Evolutionary conservation across 768 basidiomycete genomes (phyloP), one percentile per base, ranked within the genome.

Genomic region (Strobilomyces echinocephalus): DNA sequence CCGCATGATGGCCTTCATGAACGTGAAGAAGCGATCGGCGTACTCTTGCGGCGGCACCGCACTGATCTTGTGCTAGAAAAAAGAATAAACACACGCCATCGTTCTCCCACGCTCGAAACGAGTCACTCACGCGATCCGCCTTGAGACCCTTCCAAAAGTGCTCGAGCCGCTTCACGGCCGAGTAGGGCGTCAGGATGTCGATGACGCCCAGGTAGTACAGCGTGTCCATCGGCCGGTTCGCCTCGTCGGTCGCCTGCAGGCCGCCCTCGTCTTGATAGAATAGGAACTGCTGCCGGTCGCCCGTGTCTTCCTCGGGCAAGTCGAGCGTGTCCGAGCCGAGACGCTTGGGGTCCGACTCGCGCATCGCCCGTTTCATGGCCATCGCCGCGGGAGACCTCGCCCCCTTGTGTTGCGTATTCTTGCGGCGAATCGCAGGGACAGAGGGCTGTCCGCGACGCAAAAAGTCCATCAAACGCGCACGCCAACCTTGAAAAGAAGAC

Each of bases 181-280:
- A 81, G 68, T 91, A 99, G 2, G 95, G 95, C 24, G 97, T 98
- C 55, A 95, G 73, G 59, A 97, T 98, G 70, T 99, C 97, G 64
- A 99, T 99, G 50, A 99, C 81, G 21, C 97, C 95, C 9, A 97
- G 76, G 69, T 97, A 97, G 69, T 95, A 97, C 51, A 97, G 87
- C 44, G 82, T 82, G 58, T 87, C 85, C 71, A 86, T 70, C 2
- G 76, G 69, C 18, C 79, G 76, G 68, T 98, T 95, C 9, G 69
- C 71, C 62, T 97, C 95, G 68, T 95, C 84, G 16, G 95, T 97
- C 34, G 94, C 91, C 31, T 88, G 79, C 41, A 95, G 66, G 0
- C 97, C 97, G 12, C 94, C 94, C 61, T 98, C 97, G 65, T 99
- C 95, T 62, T 95, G 91, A 66, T 97, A 97, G 71, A 99, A 99